Percentiles rank a stretch among this genome's conserved stretches.
phyloP scores from a whole-genome alignment of 139 green algal species.

The Nannochloris sp. region DNA sequence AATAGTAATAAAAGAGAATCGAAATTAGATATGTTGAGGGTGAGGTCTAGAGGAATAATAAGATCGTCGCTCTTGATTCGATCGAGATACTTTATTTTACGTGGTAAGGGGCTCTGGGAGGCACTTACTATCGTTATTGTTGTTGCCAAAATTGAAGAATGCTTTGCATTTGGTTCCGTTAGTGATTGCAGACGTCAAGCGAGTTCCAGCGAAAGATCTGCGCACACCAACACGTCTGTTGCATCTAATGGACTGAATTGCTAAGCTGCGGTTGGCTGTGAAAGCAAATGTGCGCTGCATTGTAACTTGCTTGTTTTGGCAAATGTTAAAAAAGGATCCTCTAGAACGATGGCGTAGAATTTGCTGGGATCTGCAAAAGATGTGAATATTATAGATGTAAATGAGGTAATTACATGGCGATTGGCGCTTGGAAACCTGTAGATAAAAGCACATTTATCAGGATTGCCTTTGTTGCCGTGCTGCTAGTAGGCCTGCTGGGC shows the following conservation, averaged over 20 bases:
- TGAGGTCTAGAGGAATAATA: no score
- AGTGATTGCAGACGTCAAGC: background rate
- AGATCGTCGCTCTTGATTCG: background rate
- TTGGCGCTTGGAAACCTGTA: no score
- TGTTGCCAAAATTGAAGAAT: slow-evolving; percentile 74
- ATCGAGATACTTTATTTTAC: background rate
- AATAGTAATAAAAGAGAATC: slow-evolving; percentile 40
- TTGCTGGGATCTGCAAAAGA: no score
- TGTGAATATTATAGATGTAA: no score
- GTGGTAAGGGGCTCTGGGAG: background rate
- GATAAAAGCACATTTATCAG: no score
- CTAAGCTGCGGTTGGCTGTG: background rate
- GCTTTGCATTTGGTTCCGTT: slow-evolving; percentile 32
- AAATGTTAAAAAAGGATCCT: no score
- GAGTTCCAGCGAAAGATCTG: background rate
- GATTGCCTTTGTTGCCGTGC: no score
- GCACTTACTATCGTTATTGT: slow-evolving; percentile 6
- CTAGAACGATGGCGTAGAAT: no score
- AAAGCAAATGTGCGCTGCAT: background rate
- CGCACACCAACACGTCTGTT: background rate
- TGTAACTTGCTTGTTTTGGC: background rate
- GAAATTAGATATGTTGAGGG: no score
- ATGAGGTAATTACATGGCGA: no score
- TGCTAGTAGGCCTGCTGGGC: no score
- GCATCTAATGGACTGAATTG: background rate